Percentiles rank a stretch among this genome's conserved stretches.
phyloP scores from a whole-genome alignment of 2,329 filamentous ascomycete genomes.

The Colletotrichum orbiculare region DNA sequence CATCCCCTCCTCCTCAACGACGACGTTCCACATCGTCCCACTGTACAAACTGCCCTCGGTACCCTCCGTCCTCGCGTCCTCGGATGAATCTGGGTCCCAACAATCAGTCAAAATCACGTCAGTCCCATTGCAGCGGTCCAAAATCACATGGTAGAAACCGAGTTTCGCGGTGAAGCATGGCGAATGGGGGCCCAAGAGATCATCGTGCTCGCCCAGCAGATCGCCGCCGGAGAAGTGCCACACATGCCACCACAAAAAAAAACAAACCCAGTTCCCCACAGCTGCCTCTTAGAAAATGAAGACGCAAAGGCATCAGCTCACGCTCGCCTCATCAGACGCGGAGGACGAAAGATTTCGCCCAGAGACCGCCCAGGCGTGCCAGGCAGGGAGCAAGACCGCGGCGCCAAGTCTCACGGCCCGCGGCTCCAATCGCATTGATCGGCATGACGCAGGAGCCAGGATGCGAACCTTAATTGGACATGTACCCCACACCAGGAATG shows the following conservation, averaged over 20 bases:
- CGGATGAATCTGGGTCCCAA: conserved; percentile 4
- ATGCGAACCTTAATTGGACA: conserved; percentile 36
- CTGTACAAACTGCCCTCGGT: conserved; percentile 2
- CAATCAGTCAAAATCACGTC: no score
- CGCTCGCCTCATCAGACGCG: no score
- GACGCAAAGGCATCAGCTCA: no score
- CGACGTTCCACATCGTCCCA: conserved; percentile 14
- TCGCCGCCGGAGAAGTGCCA: no score
- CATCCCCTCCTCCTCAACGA: not conserved
- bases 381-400: conserved; percentile 22
- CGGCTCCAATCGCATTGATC: conserved; percentile 33
- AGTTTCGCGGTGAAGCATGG: no score
- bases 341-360: conserved; percentile 6
- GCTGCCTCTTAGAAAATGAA: no score
- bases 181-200: no score
- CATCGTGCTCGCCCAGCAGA: no score
- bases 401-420: conserved; percentile 31
- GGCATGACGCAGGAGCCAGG: conserved; percentile 37
- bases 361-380: conserved; percentile 18
- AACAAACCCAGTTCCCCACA: no score
- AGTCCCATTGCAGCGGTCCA: conserved; percentile 3
- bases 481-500: conserved; percentile 27
- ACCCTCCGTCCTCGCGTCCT: not conserved
- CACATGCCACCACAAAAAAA: no score
- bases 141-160: no score